phyloP scores from a whole-genome alignment of 176 grass and related monocot species.

The Hyparrhenia diplandra region DNA sequence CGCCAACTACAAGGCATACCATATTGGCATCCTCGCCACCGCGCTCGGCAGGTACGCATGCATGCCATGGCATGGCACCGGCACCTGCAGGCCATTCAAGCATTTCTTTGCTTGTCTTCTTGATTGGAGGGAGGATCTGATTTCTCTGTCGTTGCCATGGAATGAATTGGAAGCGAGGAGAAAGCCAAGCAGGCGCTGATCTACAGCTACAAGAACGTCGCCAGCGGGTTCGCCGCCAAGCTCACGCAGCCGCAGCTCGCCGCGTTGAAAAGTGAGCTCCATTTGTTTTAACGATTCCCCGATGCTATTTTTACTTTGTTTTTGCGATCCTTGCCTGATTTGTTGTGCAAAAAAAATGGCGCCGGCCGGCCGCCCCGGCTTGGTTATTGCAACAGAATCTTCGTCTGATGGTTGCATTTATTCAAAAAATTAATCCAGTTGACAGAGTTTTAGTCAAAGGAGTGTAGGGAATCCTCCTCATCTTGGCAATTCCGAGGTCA shows the following conservation, averaged over 20 bases:
- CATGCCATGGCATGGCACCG: background rate
- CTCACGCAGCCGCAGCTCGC: slow-evolving; percentile 58
- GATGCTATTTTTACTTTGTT: no score
- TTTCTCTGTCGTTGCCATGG: background rate
- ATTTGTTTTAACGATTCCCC: background rate
- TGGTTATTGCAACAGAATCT: background rate
- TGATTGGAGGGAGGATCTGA: background rate
- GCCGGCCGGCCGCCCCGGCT: background rate
- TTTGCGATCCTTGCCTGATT: background rate
- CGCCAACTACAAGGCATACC: slow-evolving; percentile 16
- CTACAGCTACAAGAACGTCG: slow-evolving; percentile 51
- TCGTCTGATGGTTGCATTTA: background rate
- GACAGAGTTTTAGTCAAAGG: background rate
- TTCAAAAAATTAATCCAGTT: no score
- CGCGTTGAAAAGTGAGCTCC: slow-evolving; percentile 48
- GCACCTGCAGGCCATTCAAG: background rate
- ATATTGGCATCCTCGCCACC: slow-evolving; percentile 34
- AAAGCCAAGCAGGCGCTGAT: slow-evolving; percentile 53
- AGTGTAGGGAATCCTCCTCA: background rate
- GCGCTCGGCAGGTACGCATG: slow-evolving; percentile 35
- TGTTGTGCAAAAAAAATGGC: background rate
- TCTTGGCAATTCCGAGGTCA: slow-evolving; percentile 40
- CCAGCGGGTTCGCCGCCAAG: slow-evolving; percentile 68
- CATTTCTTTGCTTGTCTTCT: background rate
- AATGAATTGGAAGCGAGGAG: slow-evolving; percentile 35